Percentiles rank a stretch among this genome's conserved stretches.
Evolutionary conservation across 2,329 filamentous ascomycete species (phyloP).

Genomic region (Alternaria longipes): DNA sequence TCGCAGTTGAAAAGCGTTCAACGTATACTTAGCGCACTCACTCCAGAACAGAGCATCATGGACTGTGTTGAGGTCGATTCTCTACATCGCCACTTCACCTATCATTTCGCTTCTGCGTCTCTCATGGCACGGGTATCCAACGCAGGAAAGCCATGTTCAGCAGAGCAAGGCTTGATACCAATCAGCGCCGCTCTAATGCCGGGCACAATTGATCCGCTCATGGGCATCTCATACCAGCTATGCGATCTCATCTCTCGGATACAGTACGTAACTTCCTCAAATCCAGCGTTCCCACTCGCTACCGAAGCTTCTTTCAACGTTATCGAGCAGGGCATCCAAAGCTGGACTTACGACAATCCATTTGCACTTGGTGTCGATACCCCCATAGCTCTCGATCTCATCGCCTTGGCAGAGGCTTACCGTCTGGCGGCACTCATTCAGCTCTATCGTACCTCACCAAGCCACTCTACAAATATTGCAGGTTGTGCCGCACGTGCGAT

Average conservation of each 20-base stretch:
- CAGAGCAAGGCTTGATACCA: conserved; percentile 32
- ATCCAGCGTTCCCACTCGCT: conserved; percentile 45
- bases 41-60: conserved; percentile 33
- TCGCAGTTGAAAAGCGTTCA: conserved; percentile 47
- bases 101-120: conserved; percentile 48
- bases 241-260: conserved; percentile 47
- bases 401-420: conserved; percentile 48
- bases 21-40: conserved; percentile 39
- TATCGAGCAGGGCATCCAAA: conserved; percentile 43
- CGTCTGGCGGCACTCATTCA: conserved; percentile 48
- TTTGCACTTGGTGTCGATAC: conserved; percentile 42
- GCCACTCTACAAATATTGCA: conserved; percentile 37
- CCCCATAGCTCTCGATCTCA: conserved; percentile 45
- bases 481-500: conserved; percentile 43
- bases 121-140: conserved; percentile 45
- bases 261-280: conserved; percentile 44
- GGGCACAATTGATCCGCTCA: conserved; percentile 47
- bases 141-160: conserved; percentile 18
- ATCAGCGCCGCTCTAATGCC: conserved; percentile 30
- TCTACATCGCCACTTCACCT: conserved; percentile 49
- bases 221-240: conserved; percentile 49
- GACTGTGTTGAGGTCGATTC: conserved; percentile 46
- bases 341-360: conserved; percentile 47
- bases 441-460: conserved; percentile 43
- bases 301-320: conserved; percentile 45